Base-by-base conservation (phyloP, 306 rosid species). In the Sicyos baderoa region DNA sequence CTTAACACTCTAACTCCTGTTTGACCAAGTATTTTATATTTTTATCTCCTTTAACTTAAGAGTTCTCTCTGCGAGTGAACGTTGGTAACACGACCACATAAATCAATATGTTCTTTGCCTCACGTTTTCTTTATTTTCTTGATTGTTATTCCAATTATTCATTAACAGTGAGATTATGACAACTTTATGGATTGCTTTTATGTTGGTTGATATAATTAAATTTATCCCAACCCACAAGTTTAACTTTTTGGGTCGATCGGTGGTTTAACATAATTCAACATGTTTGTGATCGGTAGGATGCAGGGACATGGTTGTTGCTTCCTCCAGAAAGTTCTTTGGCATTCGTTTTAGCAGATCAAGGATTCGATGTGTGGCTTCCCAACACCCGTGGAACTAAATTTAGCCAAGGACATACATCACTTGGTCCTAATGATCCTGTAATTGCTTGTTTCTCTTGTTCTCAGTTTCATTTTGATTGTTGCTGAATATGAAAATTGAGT, bases 301-400 rank as follows among this genome's bases (percentile, higher is more conserved):
- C 68, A 15, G 67, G 64, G 6, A 87, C 96, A 58, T 90, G 96
- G 96, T 76, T 90, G n/a, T 80, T 90, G 54, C 78, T 87, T 44
- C 88, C 91, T 71, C 83, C 95, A 73, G 79, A 78, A 5, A 73
- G 81, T 66, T 87, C 96, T 53, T 65, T 89, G 67, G 89, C 86
- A 72, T 87, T 82, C 72, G 75, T 87, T 51, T 81, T 87, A 73
- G 91, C 86, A 6, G 96, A 87, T 72, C 75, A 81, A 76, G 96
- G 95, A 27, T 90, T 80, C 47, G 91, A 87, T 74, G 94, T 87
- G 57, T 90, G 96, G 96, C 68, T 90, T 74, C 83, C 91, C 3
- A 90, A 82, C 76, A 79, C 91, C 1, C 88, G 96, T 7, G 96
- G 96, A 63, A 90, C 91, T n/a, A 82, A 84, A 76, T 85, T 80